These are phyloP conservation scores for Linum tenue DNA, from an alignment of 345 rosid species.

Conservation along the genomic window DNA sequence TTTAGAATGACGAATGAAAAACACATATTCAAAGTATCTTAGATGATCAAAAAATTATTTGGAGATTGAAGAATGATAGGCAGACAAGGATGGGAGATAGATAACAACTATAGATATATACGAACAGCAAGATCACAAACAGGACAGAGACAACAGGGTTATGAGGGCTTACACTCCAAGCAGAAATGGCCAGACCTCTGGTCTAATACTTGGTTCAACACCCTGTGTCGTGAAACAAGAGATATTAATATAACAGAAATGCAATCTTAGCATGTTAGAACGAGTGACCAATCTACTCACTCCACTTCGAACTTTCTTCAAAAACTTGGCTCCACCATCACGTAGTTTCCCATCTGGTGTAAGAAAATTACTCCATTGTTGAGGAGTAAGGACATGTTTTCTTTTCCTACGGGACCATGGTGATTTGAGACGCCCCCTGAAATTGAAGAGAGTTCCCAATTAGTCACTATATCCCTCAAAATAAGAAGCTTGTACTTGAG, in stretches of 20 bases:
- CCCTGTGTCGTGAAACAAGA: constrained; percentile 41
- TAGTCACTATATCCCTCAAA: neutral
- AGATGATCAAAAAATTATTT: neutral
- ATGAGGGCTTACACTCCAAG: constrained; percentile 72
- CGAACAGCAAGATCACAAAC: neutral
- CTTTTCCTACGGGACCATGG: constrained; percentile 92
- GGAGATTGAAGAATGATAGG: neutral
- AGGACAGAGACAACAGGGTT: neutral
- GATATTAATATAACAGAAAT: constrained; percentile 9
- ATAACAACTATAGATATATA: neutral
- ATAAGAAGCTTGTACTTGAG: neutral
- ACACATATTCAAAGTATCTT: neutral
- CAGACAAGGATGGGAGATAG: neutral
- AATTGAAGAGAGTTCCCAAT: constrained; percentile 6
- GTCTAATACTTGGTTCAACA: constrained; percentile 79
- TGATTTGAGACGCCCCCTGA: constrained; percentile 68
- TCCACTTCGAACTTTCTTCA: constrained; percentile 89
- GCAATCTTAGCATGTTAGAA: neutral
- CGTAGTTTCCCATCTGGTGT: constrained; percentile 58
- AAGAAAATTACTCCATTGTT: constrained; percentile 70
- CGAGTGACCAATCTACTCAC: constrained; percentile 34
- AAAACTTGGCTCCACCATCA: constrained; percentile 77
- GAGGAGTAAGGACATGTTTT: constrained; percentile 65
- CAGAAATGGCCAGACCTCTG: constrained; percentile 94
- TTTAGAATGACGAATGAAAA: too few species aligned